Evolutionary conservation across 129 eudicot genomes (phyloP).

Genomic region (Glebionis coronaria): DNA sequence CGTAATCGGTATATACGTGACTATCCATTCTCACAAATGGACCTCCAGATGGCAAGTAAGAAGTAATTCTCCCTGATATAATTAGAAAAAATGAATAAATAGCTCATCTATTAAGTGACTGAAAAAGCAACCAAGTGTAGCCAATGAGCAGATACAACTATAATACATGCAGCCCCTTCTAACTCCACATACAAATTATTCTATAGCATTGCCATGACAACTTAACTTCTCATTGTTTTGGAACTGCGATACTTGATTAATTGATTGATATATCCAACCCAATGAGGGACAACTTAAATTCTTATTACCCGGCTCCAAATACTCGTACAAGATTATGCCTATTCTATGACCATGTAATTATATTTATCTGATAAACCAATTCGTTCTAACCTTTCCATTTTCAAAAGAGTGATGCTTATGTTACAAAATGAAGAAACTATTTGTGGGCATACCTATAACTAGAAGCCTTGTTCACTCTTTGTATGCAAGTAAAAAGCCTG

Average conservation of each 20-base stretch:
- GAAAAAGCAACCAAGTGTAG: neutral
- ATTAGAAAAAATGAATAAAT: conserved; percentile 14
- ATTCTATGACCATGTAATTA: neutral
- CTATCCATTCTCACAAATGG: conserved; percentile 99
- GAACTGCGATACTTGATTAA: too few relatives aligned
- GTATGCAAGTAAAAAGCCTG: too few relatives aligned
- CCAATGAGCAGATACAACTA: conserved; percentile 5
- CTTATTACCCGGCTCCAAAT: neutral
- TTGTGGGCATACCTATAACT: neutral
- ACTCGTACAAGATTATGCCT: neutral
- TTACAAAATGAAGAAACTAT: conserved; percentile 4
- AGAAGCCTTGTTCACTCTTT: neutral
- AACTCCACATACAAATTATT: neutral
- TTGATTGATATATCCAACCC: too few relatives aligned
- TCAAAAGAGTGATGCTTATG: neutral
- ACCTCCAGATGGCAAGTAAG: conserved; percentile 97
- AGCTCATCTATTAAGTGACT: conserved; percentile 10
- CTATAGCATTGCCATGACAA: neutral
- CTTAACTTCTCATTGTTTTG: neutral
- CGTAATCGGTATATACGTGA: conserved; percentile 90
- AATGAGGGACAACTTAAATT: neutral
- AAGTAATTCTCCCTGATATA: conserved; percentile 73
- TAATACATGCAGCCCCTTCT: neutral
- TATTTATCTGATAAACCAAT: too few relatives aligned
- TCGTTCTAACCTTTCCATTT: too few relatives aligned